Conservation (phyloP, 768 basidiomycete species). For the Russula lepida region DNA sequence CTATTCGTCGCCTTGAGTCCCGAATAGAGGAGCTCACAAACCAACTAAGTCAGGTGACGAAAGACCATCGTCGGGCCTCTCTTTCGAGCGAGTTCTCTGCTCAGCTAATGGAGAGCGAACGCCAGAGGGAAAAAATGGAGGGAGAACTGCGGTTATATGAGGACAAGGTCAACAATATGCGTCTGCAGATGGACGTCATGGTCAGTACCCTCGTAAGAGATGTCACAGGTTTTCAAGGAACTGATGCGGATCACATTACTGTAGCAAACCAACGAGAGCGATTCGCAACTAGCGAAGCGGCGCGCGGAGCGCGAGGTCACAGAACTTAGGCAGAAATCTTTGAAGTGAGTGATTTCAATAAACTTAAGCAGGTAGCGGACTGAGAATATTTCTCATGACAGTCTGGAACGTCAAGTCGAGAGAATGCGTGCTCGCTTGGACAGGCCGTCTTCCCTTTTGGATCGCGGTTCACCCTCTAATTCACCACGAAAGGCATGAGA, state of each 20-base stretch:
- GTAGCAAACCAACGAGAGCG: constrained; percentile 65
- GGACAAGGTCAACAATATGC: constrained; percentile 45
- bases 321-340: constrained; percentile 61
- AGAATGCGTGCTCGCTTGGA: constrained; percentile 56
- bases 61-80: constrained; percentile 33
- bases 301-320: constrained; percentile 69
- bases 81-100: constrained; percentile 39
- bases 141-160: constrained; percentile 58
- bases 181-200: constrained; percentile 51
- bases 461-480: constrained; percentile 28
- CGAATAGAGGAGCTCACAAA: constrained; percentile 66
- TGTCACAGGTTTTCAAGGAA: neutral
- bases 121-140: constrained; percentile 52
- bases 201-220: constrained; percentile 34
- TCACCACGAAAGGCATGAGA: constrained; percentile 29
- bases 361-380: neutral
- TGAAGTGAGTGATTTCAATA: constrained; percentile 41
- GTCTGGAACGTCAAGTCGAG: constrained; percentile 57
- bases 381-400: neutral
- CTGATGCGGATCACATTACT: constrained; percentile 11
- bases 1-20: constrained; percentile 53
- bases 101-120: constrained; percentile 53
- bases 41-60: constrained; percentile 46
- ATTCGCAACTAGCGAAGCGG: constrained; percentile 63
- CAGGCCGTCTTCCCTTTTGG: constrained; percentile 38